Evolutionary conservation across 768 basidiomycete species (phyloP), one percentile per base, ranked within the genome.

Genomic region (Phanerochaete sordida): DNA sequence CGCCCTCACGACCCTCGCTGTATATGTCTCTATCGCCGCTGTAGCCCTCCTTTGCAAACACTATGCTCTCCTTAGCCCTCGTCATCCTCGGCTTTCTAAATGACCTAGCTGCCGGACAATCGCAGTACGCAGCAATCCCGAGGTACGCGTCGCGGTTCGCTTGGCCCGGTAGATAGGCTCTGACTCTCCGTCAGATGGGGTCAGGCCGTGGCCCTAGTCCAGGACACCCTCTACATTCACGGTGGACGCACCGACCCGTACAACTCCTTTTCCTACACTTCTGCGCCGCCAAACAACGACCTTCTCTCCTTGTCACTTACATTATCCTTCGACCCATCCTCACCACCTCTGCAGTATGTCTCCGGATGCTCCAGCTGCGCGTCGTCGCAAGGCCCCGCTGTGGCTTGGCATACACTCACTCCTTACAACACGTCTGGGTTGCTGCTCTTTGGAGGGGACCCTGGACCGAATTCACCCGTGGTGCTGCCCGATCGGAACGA

Each of bases 401-500:
- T 93, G 12, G 84, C 89, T 12, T 95, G 91, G 89, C 90, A 93
- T 69, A 84, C 89, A 1, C 74, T 95, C 45, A 87, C 90, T 16
- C 83, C 87, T 3, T 81, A 83, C 74, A 81, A 83, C 57, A 72
- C 77, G 16, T 74, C 82, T 8, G 62, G 78, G 24, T 62, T 84
- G 1, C 76, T 95, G 3, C 71, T 87, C 15, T 92, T 94, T 60
- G 94, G 94, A 23, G 94, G 94, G 19, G 79, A 86, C 64, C 83
- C 87, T 15, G 90, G 81, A 2, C 77, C 86, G 5, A 81, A 83
- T 65, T 84, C 85, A 8, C 64, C 72, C 24, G 77, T 79, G 44
- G 77, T 82, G 1, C 74, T 85, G 21, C 76, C 81, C 23, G 79
- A 78, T 26, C 69, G 70, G 3, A 69, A 82, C 7, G 87, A 95